Evolutionary conservation across 164 flowering plant genomes (phyloP).

Genomic region (Nymphaea colorata): DNA sequence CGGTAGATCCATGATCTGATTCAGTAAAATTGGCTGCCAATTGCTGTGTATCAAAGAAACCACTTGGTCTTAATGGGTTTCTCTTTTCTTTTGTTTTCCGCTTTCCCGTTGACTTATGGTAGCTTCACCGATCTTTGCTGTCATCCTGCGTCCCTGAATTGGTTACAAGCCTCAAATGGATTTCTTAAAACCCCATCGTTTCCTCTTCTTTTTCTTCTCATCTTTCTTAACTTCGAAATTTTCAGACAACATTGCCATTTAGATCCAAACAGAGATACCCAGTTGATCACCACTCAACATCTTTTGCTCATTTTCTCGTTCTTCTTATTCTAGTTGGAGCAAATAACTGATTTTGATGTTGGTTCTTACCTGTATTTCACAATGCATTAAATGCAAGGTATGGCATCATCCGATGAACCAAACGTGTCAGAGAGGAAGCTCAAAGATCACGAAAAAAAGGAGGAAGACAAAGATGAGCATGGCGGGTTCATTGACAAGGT

Average conservation of each 20-base stretch:
- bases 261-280: too few relatives aligned
- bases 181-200: too few relatives aligned
- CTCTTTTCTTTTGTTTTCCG: not conserved
- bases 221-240: not conserved
- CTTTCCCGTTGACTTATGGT: too few relatives aligned
- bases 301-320: not conserved
- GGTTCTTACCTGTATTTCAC: not conserved
- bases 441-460: slow-evolving; percentile 33
- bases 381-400: not conserved
- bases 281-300: too few relatives aligned
- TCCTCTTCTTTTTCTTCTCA: not conserved
- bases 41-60: not conserved
- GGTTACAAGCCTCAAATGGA: too few relatives aligned
- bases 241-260: too few relatives aligned
- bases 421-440: slow-evolving; percentile 5
- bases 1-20: not conserved
- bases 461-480: slow-evolving; percentile 9
- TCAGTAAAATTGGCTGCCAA: not conserved
- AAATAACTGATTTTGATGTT: not conserved
- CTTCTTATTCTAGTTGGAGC: not conserved
- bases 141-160: too few relatives aligned
- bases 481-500: slow-evolving; percentile 12
- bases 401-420: slow-evolving; percentile 7
- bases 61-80: not conserved
- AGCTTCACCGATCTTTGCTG: too few relatives aligned